Conservation (phyloP, 1,284 basidiomycete species). For the Leccinum huronense region DNA sequence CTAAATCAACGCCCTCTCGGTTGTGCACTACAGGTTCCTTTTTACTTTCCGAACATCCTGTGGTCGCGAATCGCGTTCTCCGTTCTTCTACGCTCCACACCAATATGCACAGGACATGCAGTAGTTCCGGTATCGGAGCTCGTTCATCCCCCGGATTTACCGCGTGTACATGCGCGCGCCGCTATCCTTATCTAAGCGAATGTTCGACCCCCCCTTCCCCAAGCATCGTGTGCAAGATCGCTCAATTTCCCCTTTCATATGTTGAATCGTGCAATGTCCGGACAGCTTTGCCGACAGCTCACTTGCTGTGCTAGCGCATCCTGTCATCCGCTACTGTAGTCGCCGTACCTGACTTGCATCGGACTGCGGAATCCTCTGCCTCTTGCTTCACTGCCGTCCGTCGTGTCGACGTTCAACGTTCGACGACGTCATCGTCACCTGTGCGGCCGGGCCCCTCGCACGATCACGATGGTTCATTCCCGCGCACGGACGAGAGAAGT, state of each 20-base stretch:
- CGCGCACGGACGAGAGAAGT: conserved; percentile 20
- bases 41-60: conserved; percentile 20
- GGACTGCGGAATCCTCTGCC: conserved; percentile 13
- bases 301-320: conserved; percentile 1
- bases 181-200: conserved; percentile 32
- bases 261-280: neutral
- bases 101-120: neutral
- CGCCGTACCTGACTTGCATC: conserved; percentile 26
- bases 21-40: conserved; percentile 5
- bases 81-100: conserved; percentile 5
- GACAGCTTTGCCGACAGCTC: conserved; percentile 7
- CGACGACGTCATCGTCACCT: conserved; percentile 29
- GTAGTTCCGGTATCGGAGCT: conserved; percentile 30
- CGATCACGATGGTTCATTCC: conserved; percentile 33
- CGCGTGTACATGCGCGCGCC: conserved; percentile 12
- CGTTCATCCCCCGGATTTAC: conserved; percentile 19
- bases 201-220: conserved; percentile 7
- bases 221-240: neutral
- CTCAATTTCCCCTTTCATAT: conserved; percentile 2
- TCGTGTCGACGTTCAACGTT: neutral
- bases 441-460: conserved; percentile 7
- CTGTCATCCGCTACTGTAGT: conserved; percentile 16
- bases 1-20: neutral
- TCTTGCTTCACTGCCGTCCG: conserved; percentile 8
- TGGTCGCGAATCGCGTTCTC: conserved; percentile 14